These are phyloP conservation scores for Pyrus pyrifolia DNA, from an alignment of 306 rosid genomes.

Conservation along the genomic window DNA sequence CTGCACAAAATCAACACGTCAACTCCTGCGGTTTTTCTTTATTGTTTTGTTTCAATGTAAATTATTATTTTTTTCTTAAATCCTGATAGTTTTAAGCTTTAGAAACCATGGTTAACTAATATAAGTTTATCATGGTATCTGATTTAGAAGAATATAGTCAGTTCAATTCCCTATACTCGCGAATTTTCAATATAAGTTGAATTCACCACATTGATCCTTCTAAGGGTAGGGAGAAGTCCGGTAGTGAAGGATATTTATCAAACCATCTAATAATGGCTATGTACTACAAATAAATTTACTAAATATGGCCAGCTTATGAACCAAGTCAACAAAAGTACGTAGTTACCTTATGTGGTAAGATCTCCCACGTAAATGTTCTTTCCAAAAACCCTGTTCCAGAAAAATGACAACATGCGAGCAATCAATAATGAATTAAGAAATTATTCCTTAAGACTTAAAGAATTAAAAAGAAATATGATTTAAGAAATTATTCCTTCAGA, in stretches of 20 bases:
- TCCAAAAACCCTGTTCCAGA: conserved; percentile 85
- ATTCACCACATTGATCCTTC: neutral
- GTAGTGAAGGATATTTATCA: neutral
- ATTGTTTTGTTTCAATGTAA: neutral
- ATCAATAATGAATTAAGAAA: neutral
- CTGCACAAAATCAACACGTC: conserved; percentile 36
- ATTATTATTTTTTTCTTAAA: neutral
- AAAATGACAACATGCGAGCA: conserved; percentile 15
- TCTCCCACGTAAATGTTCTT: conserved; percentile 87
- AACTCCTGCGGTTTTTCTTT: neutral
- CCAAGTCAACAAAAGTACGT: conserved; percentile 7
- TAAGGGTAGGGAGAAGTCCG: neutral
- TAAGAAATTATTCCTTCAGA: neutral
- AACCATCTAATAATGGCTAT: neutral
- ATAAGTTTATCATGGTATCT: neutral
- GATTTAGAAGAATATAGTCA: neutral
- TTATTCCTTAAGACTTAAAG: neutral
- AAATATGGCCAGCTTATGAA: neutral
- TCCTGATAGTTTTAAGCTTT: neutral
- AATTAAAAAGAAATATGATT: neutral
- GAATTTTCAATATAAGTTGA: neutral
- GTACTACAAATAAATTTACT: neutral
- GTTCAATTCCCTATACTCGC: neutral
- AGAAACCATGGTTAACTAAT: neutral
- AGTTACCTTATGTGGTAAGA: conserved; percentile 88